Conservation (phyloP, 257 asterid species). For the Avicennia marina region DNA sequence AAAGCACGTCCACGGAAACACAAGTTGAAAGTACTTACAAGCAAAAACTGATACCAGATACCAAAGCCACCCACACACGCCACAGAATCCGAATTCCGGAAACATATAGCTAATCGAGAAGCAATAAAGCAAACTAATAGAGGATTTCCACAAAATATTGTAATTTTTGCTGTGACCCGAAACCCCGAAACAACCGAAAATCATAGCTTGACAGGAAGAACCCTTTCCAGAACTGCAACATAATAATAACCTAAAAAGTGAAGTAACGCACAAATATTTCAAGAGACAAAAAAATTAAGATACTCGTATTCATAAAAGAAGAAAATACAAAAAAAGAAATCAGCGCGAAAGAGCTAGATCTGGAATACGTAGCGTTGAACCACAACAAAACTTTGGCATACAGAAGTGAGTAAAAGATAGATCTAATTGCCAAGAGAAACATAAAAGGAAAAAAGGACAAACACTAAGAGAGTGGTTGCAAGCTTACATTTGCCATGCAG, state of each 20-base stretch:
- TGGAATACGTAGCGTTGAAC: not conserved
- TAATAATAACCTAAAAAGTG: too few species aligned
- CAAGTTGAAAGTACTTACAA: too few species aligned
- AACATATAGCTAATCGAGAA: not conserved
- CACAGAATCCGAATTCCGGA: not conserved
- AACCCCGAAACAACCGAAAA: too few species aligned
- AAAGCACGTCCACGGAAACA: too few species aligned
- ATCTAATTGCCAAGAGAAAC: conserved; percentile 29
- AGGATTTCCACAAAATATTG: not conserved
- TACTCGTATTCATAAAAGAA: not conserved
- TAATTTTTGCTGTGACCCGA: too few species aligned
- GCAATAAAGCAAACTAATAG: not conserved
- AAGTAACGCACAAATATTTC: too few species aligned
- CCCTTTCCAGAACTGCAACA: too few species aligned
- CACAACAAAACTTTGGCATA: not conserved
- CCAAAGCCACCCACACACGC: not conserved
- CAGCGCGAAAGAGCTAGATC: conserved; percentile 26
- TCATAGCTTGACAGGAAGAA: too few species aligned
- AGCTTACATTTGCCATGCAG: conserved; percentile 88
- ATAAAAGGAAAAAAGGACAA: not conserved
- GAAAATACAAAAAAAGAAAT: too few species aligned
- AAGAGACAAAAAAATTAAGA: not conserved
- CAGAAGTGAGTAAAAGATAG: conserved; percentile 17
- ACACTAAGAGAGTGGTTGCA: not conserved
- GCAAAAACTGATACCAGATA: not conserved